These are phyloP conservation scores for Rusavskia elegans DNA, from an alignment of 495 filamentous ascomycete genomes.

Conservation along the genomic window DNA sequence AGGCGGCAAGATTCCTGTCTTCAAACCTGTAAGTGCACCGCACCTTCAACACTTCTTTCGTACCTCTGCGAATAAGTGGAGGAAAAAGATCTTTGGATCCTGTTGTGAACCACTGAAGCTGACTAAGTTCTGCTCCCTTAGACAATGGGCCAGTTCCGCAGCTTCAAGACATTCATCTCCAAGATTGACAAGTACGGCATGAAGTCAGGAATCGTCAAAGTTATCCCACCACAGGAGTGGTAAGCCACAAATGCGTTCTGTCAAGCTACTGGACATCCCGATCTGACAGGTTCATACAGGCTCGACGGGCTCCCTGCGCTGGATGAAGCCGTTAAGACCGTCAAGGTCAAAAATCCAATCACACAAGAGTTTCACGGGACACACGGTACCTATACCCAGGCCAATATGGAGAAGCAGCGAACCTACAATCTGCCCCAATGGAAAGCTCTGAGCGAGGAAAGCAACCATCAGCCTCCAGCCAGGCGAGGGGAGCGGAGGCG, in stretches of 20 bases:
- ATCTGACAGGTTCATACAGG: conserved; percentile 23
- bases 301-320: conserved; percentile 56
- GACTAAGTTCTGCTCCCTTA: conserved; percentile 13
- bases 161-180: conserved; percentile 76
- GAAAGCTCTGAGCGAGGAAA: conserved; percentile 79
- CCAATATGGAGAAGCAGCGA: conserved; percentile 87
- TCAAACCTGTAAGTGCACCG: conserved; percentile 56
- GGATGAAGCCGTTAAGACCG: conserved; percentile 73
- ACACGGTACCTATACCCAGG: conserved; percentile 85
- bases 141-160: conserved; percentile 84
- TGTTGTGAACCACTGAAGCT: background rate
- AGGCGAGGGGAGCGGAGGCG: conserved; percentile 74
- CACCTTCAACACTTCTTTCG: background rate
- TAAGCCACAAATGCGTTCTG: conserved; percentile 21
- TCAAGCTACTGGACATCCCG: no score
- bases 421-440: conserved; percentile 95
- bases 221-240: conserved; percentile 92
- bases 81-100: background rate
- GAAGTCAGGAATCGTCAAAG: conserved; percentile 91
- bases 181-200: conserved; percentile 90
- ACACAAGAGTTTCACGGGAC: conserved; percentile 93
- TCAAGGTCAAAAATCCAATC: conserved; percentile 91
- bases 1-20: conserved; percentile 76
- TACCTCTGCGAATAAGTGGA: no score
- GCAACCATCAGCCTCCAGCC: conserved; percentile 92